Evolutionary conservation across 768 basidiomycete genomes (phyloP), one percentile per base, ranked within the genome.

Genomic region (Coprinopsis sp.): DNA sequence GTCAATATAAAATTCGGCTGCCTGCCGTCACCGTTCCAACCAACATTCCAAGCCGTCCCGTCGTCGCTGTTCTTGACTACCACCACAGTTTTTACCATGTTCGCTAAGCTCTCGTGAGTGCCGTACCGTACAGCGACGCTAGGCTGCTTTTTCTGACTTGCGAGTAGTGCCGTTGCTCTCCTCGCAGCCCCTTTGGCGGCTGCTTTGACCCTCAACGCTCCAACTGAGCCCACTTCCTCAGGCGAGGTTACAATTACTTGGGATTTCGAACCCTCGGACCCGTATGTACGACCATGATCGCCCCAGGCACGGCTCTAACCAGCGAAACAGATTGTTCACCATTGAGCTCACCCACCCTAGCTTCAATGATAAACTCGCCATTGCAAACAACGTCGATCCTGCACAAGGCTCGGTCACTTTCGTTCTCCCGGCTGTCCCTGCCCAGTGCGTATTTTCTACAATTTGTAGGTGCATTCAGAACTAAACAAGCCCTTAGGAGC

Each of bases 351-450:
- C 52, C 38, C 79, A 82, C 61, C 14, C 54, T 0, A 19, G 23
- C 1, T 85, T 84, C 72, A 66, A 82, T 64, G 62, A 77, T 46
- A 44, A 67, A 0, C 77, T 72, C 38, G 81, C 75, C 37, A 69
- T 86, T 45, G 74, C 71, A 11, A 81, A 74, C 69, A 79, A 77
- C 49, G 66, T 85, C 2, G 47, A 65, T 18, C 67, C 77, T 1
- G 31, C 64, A 1, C 11, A 42, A 4, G 66, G 67, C 0, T 29
- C 53, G 1, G 1, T 75, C 2, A 68, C 66, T 1, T 12, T 84
- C n/a, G 30, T 41, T 0, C 49, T 84, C 3, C 80, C 80, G 14
- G 40, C 66, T 16, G 69, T 84, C 22, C 73, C 74, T 7, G 50
- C 46, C 8, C 65, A 64, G 83, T 84, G 53, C 33, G 76, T 60